Conservation (phyloP, 202 grass and related monocot species). For the Cymbopogon flexuosus region DNA sequence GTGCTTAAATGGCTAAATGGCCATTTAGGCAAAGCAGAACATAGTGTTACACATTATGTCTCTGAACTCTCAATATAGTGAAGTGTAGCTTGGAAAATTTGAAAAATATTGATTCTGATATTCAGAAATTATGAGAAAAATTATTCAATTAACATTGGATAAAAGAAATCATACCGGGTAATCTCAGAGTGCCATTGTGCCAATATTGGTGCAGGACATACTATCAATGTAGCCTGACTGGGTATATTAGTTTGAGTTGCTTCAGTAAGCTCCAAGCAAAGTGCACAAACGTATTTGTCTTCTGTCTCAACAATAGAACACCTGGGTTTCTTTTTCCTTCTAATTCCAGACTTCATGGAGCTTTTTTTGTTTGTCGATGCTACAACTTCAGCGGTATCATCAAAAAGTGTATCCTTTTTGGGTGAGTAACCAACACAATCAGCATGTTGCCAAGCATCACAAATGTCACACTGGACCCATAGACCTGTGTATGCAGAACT, state of each 20-base stretch:
- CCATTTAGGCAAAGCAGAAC: neutral
- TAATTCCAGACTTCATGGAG: constrained; percentile 45
- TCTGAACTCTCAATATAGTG: neutral
- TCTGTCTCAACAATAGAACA: constrained; percentile 51
- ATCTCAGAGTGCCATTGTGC: constrained; percentile 93
- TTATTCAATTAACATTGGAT: neutral
- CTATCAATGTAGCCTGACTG: constrained; percentile 71
- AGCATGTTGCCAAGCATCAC: constrained; percentile 97
- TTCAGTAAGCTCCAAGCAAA: constrained; percentile 82
- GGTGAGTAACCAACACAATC: constrained; percentile 80
- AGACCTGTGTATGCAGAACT: constrained; percentile 68
- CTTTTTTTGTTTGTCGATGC: constrained; percentile 31
- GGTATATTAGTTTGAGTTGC: constrained; percentile 55
- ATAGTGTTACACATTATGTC: neutral
- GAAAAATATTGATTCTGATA: constrained; percentile 16
- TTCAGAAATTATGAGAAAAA: constrained; percentile 14
- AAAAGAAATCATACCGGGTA: constrained; percentile 58
- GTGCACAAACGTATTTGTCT: constrained; percentile 54
- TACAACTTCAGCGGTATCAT: constrained; percentile 36
- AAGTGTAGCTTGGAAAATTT: neutral
- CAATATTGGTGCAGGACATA: constrained; percentile 86
- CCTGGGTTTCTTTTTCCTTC: constrained; percentile 52
- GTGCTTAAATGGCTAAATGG: neutral
- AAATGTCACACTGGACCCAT: constrained; percentile 87
- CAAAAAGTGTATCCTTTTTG: constrained; percentile 42